Evolutionary conservation across 2,329 filamentous ascomycete genomes (phyloP), one percentile per base, ranked within the genome.

Genomic region (Incumbomyces lentus): DNA sequence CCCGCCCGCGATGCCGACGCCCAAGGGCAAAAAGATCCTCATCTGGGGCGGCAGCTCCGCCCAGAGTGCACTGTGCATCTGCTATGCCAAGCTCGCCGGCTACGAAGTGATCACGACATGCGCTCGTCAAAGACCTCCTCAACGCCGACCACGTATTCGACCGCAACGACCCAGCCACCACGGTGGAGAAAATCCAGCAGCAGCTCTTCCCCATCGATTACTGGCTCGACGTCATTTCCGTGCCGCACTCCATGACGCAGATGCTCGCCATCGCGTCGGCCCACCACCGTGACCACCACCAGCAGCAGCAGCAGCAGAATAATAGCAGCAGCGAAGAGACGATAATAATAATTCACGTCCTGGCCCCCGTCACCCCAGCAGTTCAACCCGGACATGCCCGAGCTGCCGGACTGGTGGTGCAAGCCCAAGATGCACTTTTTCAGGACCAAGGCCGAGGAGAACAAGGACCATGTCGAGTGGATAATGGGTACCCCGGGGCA

Each of bases 41-140:
- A 62, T 68, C 18, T 68, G 68, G 39, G 66, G 65, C 6, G 66
- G 63, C 1, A 62, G 58, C 2, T 64, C 62, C 5, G 61, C 64
- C 7, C 64, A 62, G 3, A 64, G 65, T 1, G 56, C 59, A 2
- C 48, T 67, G 29, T 64, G 57, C 1, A 66, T 67, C 7, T 63
- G 67, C 44, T 64, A 62, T 48, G 64, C 64, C 40, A 64, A 62
- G 48, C 36, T 64, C 37, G 59, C 44, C 22, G 62, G 60, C 4
- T 62, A 62, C 34, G 53, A 54, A 10, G 56, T 61, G 1, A 55
- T 64, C 31, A 62, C 63, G 5, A 63, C 62, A 1, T 63, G 61
- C 37, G 63, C 62, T 0, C 60, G 60, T 2, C 48, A 49, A 8
- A 62, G 59, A 60, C 4, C 48, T 63, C 2, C 62, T 64, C 11